phyloP scores from a whole-genome alignment of 306 rosid species.

The Abrus precatorius region DNA sequence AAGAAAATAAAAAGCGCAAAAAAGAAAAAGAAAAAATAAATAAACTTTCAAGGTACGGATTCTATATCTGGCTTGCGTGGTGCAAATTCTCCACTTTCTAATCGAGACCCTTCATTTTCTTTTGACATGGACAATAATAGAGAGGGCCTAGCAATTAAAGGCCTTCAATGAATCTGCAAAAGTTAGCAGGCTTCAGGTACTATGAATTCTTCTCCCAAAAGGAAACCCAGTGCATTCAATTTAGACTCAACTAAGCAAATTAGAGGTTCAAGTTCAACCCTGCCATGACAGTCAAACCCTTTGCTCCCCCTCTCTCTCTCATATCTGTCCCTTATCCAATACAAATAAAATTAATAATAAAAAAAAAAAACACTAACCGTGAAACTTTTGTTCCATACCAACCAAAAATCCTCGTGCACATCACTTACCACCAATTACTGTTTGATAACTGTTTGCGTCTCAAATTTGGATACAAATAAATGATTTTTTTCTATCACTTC shows the following conservation, averaged over 20 bases:
- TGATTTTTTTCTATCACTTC: conserved; percentile 15
- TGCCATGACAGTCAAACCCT: conserved; percentile 50
- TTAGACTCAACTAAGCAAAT: conserved; percentile 56
- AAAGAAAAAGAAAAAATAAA: too few relatives aligned
- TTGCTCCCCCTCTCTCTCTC: conserved; percentile 14
- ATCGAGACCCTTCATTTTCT: conserved; percentile 33
- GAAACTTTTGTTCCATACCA: background rate
- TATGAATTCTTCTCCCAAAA: conserved; percentile 67
- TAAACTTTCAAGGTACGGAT: background rate
- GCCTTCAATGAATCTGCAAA: conserved; percentile 81
- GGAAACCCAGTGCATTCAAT: conserved; percentile 67
- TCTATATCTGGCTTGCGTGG: conserved; percentile 15
- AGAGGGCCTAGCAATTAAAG: conserved; percentile 75
- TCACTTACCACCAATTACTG: conserved; percentile 1
- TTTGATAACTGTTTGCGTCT: conserved; percentile 27
- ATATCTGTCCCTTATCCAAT: background rate
- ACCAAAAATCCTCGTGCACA: background rate
- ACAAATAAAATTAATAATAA: background rate
- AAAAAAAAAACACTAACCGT: background rate
- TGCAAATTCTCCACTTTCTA: conserved; percentile 2
- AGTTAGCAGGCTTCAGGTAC: conserved; percentile 66
- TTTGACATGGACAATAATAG: conserved; percentile 51
- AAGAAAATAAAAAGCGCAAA: background rate
- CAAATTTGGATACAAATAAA: conserved; percentile 22
- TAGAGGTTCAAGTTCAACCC: conserved; percentile 22